phyloP scores from a whole-genome alignment of 2,329 filamentous ascomycete genomes.

The Hymenoscyphus scutula region DNA sequence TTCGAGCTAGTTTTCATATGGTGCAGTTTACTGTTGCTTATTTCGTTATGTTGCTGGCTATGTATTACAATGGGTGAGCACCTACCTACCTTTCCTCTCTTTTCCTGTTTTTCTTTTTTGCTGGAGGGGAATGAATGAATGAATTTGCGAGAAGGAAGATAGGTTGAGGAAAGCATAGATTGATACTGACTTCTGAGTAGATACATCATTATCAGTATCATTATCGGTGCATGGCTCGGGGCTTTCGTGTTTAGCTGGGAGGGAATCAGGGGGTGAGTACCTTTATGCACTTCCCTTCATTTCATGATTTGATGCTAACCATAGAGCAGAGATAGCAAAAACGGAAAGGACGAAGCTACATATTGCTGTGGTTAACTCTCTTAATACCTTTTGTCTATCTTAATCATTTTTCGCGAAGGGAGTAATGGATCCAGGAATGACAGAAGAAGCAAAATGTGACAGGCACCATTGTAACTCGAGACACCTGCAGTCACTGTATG shows the following conservation, averaged over 20 bases:
- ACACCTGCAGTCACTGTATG: too few relatives aligned
- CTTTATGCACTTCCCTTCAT: not conserved
- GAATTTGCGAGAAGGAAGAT: too few relatives aligned
- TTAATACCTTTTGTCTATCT: not conserved
- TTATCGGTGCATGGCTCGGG: conserved; percentile 72
- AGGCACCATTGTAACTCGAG: too few relatives aligned
- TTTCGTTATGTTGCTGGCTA: conserved; percentile 68
- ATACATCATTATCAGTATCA: conserved; percentile 74
- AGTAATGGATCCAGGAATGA: too few relatives aligned
- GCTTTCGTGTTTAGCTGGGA: conserved; percentile 74
- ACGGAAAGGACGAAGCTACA: not conserved
- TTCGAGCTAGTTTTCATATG: conserved; percentile 67
- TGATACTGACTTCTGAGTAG: too few relatives aligned
- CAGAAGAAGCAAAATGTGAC: too few relatives aligned
- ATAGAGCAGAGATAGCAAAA: not conserved
- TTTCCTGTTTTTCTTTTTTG: too few relatives aligned
- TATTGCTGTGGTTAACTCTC: not conserved
- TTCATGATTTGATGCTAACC: not conserved
- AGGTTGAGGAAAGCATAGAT: too few relatives aligned
- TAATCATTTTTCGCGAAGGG: too few relatives aligned
- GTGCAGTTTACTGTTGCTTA: conserved; percentile 73
- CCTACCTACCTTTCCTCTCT: too few relatives aligned
- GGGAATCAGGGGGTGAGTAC: conserved; percentile 33
- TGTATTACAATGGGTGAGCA: conserved; percentile 60
- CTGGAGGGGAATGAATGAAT: too few relatives aligned